These are phyloP conservation scores for Arabidopsis lyrata DNA, from an alignment of 441 rosid genomes.

Conservation along the genomic window DNA sequence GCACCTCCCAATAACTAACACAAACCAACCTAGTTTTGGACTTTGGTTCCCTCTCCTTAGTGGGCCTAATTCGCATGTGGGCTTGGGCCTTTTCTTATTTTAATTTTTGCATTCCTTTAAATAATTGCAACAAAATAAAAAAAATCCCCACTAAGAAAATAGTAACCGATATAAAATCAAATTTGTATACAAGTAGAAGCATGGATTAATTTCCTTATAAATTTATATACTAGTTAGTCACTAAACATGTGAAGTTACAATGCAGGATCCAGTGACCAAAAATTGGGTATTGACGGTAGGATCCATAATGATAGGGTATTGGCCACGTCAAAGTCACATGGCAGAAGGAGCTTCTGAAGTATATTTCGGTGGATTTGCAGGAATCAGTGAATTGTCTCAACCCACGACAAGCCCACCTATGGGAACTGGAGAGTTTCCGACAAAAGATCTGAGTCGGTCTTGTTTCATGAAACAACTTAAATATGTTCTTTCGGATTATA, in stretches of 20 bases:
- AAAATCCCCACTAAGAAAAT: no score
- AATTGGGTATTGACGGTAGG: conserved; percentile 43
- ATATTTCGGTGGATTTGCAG: conserved; percentile 40
- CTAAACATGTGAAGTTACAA: not conserved
- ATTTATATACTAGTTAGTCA: no score
- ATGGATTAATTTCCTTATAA: no score
- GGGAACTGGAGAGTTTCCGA: conserved; percentile 39
- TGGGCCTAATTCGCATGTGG: no score
- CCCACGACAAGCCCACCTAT: conserved; percentile 30
- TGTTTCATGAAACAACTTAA: conserved; percentile 36
- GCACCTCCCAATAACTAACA: no score
- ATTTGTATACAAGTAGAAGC: no score
- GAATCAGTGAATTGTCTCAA: not conserved
- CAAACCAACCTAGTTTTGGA: no score
- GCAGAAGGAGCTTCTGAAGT: conserved; percentile 40
- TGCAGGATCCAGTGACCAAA: conserved; percentile 40
- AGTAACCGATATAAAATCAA: no score
- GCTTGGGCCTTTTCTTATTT: no score
- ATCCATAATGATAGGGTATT: conserved; percentile 33
- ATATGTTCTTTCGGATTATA: conserved; percentile 28
- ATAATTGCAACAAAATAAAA: no score
- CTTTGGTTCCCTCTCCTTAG: no score
- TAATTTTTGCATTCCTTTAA: no score
- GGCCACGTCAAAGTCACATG: conserved; percentile 41
- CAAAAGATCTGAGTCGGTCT: conserved; percentile 40